Evolutionary conservation across 1,139 yeast species (phyloP).

Genomic region (Pneumocystis oryctolagi): DNA sequence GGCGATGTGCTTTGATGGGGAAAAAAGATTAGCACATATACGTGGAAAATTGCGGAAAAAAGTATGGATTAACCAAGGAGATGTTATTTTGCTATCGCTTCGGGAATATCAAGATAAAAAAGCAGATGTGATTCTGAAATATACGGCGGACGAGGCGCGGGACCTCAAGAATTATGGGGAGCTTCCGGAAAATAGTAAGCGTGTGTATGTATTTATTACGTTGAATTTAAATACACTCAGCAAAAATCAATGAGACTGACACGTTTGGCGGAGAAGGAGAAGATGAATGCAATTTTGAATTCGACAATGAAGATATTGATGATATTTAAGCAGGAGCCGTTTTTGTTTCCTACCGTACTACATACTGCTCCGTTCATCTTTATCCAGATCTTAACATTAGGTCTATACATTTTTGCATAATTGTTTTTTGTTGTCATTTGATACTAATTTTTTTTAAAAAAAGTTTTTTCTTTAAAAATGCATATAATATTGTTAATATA

Average conservation of each 20-base stretch:
- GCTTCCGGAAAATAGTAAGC: constrained; percentile 42
- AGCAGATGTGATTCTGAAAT: constrained; percentile 95
- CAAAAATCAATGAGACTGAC: constrained; percentile 95
- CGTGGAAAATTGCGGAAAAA: constrained; percentile 98
- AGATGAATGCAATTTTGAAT: constrained; percentile 95
- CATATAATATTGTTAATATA: neutral
- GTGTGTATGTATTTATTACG: neutral
- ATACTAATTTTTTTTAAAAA: neutral
- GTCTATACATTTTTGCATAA: neutral
- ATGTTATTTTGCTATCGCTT: constrained; percentile 81
- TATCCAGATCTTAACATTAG: neutral
- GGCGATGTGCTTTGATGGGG: constrained; percentile 87
- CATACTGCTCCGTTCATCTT: neutral
- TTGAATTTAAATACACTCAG: constrained; percentile 33
- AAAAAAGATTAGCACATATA: constrained; percentile 88
- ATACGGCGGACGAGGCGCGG: constrained; percentile 95
- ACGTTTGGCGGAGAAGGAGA: constrained; percentile 94
- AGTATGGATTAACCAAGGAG: constrained; percentile 99
- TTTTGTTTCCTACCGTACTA: neutral
- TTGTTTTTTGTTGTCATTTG: neutral
- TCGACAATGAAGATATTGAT: constrained; percentile 61
- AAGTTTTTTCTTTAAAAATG: neutral
- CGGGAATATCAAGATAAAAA: constrained; percentile 98
- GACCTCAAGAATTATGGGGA: constrained; percentile 91
- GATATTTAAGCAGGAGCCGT: neutral